These are phyloP conservation scores for Phyllosticta citrichinensis DNA, from an alignment of 2,329 filamentous ascomycete genomes.

Conservation along the genomic window DNA sequence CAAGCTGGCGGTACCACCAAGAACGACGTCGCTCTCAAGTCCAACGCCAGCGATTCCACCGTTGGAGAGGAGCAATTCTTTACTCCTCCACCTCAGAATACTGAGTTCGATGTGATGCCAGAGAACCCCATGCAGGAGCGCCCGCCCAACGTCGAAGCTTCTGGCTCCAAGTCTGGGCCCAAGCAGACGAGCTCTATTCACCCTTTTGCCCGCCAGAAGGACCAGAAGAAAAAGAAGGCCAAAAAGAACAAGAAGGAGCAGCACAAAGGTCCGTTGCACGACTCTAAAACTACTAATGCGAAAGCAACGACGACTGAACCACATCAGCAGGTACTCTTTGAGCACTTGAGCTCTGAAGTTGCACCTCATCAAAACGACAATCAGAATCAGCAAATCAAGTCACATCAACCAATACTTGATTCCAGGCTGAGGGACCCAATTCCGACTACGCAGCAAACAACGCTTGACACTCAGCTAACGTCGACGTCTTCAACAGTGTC, in stretches of 20 bases:
- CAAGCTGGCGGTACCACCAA: background rate
- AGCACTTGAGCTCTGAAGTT: background rate
- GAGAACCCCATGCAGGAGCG: background rate
- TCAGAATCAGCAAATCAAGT: background rate
- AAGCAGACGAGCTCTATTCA: background rate
- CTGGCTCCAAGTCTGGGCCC: slow-evolving; percentile 12
- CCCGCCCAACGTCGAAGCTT: background rate
- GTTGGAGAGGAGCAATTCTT: background rate
- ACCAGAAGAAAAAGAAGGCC: background rate
- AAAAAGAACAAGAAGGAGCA: slow-evolving; percentile 4
- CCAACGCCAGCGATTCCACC: background rate
- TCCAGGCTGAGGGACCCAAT: background rate
- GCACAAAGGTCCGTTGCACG: background rate
- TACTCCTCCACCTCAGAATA: background rate
- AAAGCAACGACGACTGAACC: background rate
- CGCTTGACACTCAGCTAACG: background rate
- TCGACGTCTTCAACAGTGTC: background rate
- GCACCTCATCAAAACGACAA: background rate
- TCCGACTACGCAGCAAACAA: background rate
- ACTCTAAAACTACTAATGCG: background rate
- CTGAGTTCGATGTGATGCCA: background rate
- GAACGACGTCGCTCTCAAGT: background rate
- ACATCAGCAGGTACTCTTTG: background rate
- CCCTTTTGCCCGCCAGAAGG: slow-evolving; percentile 2
- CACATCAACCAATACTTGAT: background rate